A percentile compares a stretch with the other conserved stretches of the same genome.
Evolutionary conservation across 2,329 filamentous ascomycete genomes (phyloP).

Genomic region (Penicillium digitatum): DNA sequence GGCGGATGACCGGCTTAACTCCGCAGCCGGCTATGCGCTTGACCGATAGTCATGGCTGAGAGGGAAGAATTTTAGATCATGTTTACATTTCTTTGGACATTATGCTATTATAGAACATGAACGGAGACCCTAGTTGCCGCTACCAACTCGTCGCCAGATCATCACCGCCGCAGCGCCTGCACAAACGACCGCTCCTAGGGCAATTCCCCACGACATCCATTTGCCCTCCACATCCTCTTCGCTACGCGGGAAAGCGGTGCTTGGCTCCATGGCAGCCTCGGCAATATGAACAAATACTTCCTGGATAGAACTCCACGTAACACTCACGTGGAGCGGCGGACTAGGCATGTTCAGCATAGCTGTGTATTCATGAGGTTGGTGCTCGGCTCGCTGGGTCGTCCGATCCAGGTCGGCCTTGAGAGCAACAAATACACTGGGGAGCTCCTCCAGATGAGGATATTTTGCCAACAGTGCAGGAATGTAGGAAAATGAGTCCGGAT

Average conservation of each 20-base stretch:
- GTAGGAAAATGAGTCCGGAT: constrained; percentile 92
- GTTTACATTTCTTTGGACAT: neutral
- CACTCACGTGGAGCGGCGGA: constrained; percentile 85
- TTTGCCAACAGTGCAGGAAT: constrained; percentile 75
- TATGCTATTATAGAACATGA: constrained; percentile 9
- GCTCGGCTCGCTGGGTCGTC: constrained; percentile 87
- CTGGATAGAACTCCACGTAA: constrained; percentile 88
- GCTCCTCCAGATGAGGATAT: constrained; percentile 77
- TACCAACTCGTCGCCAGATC: constrained; percentile 55
- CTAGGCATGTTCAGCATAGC: constrained; percentile 76
- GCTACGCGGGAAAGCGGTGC: constrained; percentile 79
- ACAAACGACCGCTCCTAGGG: constrained; percentile 66
- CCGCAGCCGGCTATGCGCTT: constrained; percentile 6
- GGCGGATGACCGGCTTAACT: constrained; percentile 17
- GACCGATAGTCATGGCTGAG: neutral
- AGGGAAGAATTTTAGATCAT: neutral
- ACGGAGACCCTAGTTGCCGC: constrained; percentile 29
- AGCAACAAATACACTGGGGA: constrained; percentile 87
- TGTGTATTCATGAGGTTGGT: constrained; percentile 90
- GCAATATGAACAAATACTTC: constrained; percentile 91
- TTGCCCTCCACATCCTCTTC: constrained; percentile 77
- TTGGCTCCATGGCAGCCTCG: constrained; percentile 86
- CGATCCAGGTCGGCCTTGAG: constrained; percentile 95
- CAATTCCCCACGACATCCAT: constrained; percentile 79
- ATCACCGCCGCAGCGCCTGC: constrained; percentile 56